Evolutionary conservation across 2,329 filamentous ascomycete genomes (phyloP).

Genomic region (Fusarium brachygibbosum): DNA sequence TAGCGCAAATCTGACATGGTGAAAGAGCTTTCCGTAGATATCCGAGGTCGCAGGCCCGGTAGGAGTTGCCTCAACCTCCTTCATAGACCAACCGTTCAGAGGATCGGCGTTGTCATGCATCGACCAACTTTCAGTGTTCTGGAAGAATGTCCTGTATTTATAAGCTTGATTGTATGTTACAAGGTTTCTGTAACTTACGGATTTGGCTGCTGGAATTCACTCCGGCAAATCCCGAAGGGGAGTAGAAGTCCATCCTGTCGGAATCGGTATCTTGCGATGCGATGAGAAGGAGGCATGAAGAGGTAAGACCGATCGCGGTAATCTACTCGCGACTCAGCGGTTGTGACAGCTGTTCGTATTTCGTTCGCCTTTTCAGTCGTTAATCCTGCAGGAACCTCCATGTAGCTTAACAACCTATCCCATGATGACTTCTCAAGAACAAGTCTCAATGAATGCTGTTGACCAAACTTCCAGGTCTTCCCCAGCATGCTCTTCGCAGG

Average conservation of each 20-base stretch:
- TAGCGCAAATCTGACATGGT: neutral
- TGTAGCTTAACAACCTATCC: slow-evolving; percentile 1
- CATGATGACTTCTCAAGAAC: slow-evolving; percentile 7
- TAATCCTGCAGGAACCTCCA: slow-evolving; percentile 1
- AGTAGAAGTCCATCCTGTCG: slow-evolving; percentile 21
- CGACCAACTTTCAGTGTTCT: neutral
- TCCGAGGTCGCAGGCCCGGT: slow-evolving; percentile 10
- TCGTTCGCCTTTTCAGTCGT: neutral
- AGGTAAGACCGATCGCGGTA: neutral
- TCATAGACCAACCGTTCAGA: slow-evolving; percentile 7
- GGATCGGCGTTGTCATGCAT: slow-evolving; percentile 7
- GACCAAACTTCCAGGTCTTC: neutral
- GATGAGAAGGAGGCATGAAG: neutral
- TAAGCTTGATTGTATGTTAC: accelerated
- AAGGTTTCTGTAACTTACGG: neutral
- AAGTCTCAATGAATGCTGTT: neutral
- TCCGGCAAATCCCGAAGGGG: slow-evolving; percentile 7
- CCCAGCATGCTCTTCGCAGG: accelerated
- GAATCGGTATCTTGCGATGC: neutral
- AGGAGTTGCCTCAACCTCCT: neutral
- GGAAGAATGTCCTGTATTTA: neutral
- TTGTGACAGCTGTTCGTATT: neutral
- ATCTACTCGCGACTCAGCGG: neutral
- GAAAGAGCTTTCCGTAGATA: slow-evolving; percentile 28
- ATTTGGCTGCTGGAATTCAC: slow-evolving; percentile 5